phyloP scores from a whole-genome alignment of 306 rosid genomes.

The Prunus dulcis region DNA sequence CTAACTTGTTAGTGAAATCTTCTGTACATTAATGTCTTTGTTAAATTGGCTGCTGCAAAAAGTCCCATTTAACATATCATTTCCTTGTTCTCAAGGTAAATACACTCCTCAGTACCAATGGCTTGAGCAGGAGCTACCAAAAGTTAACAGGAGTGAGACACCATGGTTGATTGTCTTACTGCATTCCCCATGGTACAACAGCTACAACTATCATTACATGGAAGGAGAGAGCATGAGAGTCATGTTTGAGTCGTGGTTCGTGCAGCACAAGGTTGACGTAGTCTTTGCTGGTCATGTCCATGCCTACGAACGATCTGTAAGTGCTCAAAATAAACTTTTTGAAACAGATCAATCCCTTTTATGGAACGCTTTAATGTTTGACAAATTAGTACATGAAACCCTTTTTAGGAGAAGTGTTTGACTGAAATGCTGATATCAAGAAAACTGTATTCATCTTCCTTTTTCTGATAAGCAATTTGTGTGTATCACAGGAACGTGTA shows the following conservation, averaged over 20 bases:
- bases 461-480: not conserved
- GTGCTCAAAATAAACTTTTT: slow-evolving; percentile 2
- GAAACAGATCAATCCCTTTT: no score
- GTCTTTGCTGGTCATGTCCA: slow-evolving; percentile 89
- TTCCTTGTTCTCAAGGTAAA: slow-evolving; percentile 26
- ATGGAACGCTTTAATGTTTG: no score
- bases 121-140: slow-evolving; percentile 43
- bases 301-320: slow-evolving; percentile 86
- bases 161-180: slow-evolving; percentile 53
- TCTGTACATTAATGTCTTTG: not conserved
- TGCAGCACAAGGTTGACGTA: slow-evolving; percentile 69
- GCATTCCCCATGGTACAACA: slow-evolving; percentile 58
- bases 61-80: not conserved
- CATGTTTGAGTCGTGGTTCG: slow-evolving; percentile 66
- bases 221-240: slow-evolving; percentile 92
- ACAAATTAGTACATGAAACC: no score
- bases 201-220: slow-evolving; percentile 54
- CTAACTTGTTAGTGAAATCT: not conserved
- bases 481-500: slow-evolving; percentile 45
- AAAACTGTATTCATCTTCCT: not conserved
- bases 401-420: no score
- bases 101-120: slow-evolving; percentile 54
- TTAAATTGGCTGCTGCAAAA: not conserved
- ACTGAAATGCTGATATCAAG: no score
- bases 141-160: slow-evolving; percentile 51